Evolutionary conservation across 169 alveolate genomes (phyloP), one percentile per base, ranked within the genome.

Genomic region (Miamiensis avidus): DNA sequence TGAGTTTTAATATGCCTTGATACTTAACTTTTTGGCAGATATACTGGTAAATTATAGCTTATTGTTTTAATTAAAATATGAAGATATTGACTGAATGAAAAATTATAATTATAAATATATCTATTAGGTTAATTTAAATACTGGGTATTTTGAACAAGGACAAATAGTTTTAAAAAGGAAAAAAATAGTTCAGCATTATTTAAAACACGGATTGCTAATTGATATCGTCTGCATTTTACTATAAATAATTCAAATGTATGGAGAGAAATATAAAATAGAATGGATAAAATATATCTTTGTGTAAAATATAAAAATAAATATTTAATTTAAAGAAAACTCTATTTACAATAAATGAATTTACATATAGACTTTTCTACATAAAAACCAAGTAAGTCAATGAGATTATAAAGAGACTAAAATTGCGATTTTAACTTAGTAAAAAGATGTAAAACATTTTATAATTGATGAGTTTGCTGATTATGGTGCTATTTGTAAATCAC

Each of bases 401-500:
- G 20, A 49, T 49, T 49, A 11, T 11, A 11, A 49, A 49, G 4
- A 49, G 69, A 49, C 20, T 49, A 49, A 20, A 49, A 49, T 11
- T 49, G 69, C 4, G 69, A 49, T 49, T 49, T 49, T 11, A 49
- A 49, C 20, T 49, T 49, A 49, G 69, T 20, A 49, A 20, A 49
- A 49, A 49, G 4, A 49, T 49, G 4, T 49, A 49, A 49, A 49
- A 49, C 20, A 49, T 49, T 11, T 11, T 49, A 49, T 4, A 49
- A 49, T 49, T 49, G 20, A 11, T 49, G 20, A 49, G 20, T 49
- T 49, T 49, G 69, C 69, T 49, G 20, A 11, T 20, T 49, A 11
- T 49, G 4, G 20, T 49, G 82, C 83, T 33, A 76, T 64, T 85
- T 94, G 97, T 33, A 86, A 85, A 29, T 81, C 88, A 65, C 86